Conservation (phyloP, 192 early-diverging fungal genomes). For the Pecoramyces ruminantium region DNA sequence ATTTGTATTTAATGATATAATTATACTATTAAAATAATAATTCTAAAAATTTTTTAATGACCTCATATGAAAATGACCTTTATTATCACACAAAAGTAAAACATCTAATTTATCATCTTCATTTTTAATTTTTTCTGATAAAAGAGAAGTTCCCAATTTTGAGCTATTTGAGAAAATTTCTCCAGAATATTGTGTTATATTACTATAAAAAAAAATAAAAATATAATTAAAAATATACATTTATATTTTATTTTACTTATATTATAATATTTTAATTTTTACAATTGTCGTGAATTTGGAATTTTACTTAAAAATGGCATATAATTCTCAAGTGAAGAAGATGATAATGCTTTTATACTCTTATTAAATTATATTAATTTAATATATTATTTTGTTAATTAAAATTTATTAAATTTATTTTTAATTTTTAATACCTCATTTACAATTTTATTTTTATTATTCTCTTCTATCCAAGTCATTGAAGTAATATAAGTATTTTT, state of each 20-base stretch:
- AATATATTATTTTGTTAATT: too few relatives aligned
- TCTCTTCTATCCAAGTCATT: background rate
- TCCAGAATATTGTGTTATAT: background rate
- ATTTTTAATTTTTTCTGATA: background rate
- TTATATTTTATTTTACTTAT: too few relatives aligned
- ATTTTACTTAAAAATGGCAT: background rate
- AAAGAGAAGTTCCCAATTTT: background rate
- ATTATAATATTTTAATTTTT: too few relatives aligned
- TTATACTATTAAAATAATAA: too few relatives aligned
- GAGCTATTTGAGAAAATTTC: background rate
- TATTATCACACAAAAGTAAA: background rate
- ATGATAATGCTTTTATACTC: background rate
- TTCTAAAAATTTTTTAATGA: background rate
- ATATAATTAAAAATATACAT: too few relatives aligned
- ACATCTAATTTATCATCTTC: background rate
- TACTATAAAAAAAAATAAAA: too few relatives aligned
- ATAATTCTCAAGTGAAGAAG: background rate
- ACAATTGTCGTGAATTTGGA: background rate
- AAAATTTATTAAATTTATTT: too few relatives aligned
- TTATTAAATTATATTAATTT: background rate
- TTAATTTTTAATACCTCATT: too few relatives aligned
- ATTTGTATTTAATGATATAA: too few relatives aligned
- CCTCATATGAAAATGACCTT: background rate
- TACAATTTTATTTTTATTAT: background rate
- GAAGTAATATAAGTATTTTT: background rate